These are phyloP conservation scores for Scheffersomyces parashehatae DNA, from an alignment of 1,139 yeast species.

Conservation along the genomic window DNA sequence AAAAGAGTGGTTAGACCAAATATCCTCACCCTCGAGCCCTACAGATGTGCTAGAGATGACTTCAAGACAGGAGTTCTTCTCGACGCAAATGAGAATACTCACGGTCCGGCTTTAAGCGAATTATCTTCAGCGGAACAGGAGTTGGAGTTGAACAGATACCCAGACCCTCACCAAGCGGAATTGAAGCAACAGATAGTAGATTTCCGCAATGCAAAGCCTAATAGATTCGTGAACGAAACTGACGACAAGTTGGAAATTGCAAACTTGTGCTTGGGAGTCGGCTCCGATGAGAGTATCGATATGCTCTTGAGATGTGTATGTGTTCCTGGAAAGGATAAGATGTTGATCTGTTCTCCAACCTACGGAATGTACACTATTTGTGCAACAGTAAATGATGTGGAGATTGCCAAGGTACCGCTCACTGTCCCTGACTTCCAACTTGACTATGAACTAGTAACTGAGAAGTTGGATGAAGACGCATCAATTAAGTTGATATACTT, in stretches of 20 bases:
- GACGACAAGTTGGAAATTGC: constrained; percentile 47
- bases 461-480: constrained; percentile 55
- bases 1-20: constrained; percentile 76
- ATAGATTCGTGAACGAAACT: constrained; percentile 16
- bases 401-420: constrained; percentile 68
- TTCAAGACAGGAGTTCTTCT: constrained; percentile 73
- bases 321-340: constrained; percentile 76
- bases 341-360: constrained; percentile 90
- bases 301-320: constrained; percentile 83
- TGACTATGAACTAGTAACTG: constrained; percentile 55
- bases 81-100: constrained; percentile 96
- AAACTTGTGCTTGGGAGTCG: constrained; percentile 91
- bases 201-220: constrained; percentile 62
- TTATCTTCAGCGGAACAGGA: constrained; percentile 24
- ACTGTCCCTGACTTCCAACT: constrained; percentile 63
- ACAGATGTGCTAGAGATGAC: constrained; percentile 88
- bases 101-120: constrained; percentile 71
- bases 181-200: constrained; percentile 71
- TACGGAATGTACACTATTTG: constrained; percentile 96
- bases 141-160: constrained; percentile 79
- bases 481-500: constrained; percentile 72
- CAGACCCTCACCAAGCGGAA: constrained; percentile 92
- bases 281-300: constrained; percentile 96
- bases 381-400: constrained; percentile 86
- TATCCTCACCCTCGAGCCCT: constrained; percentile 77